Evolutionary conservation across 306 rosid genomes (phyloP).

Genomic region (Glycine soja): DNA sequence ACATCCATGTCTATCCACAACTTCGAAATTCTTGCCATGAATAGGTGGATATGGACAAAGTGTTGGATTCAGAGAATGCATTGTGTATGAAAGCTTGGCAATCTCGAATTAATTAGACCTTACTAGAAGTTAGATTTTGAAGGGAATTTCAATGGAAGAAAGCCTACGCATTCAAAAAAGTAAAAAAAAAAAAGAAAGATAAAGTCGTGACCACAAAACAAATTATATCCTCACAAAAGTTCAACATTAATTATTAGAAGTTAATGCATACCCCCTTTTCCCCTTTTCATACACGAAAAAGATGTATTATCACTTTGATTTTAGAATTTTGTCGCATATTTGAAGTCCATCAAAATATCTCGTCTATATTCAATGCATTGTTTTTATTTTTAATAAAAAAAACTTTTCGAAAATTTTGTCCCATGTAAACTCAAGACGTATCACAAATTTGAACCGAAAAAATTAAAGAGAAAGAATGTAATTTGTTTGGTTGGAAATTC

Average conservation of each 20-base stretch:
- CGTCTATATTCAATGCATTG: conserved; percentile 8
- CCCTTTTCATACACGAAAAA: conserved; percentile 17
- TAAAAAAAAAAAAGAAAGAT: not conserved
- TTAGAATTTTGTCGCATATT: conserved; percentile 12
- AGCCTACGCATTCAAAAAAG: conserved; percentile 36
- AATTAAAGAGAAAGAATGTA: too few relatives aligned
- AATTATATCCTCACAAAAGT: conserved; percentile 44
- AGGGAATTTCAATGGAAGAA: conserved; percentile 43
- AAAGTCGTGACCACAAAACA: conserved; percentile 42
- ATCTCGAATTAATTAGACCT: conserved; percentile 42
- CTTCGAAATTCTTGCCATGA: conserved; percentile 17
- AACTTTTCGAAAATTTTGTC: too few relatives aligned
- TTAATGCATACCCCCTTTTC: conserved; percentile 12
- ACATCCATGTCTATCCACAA: conserved; percentile 49
- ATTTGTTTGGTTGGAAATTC: too few relatives aligned
- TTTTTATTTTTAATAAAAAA: not conserved
- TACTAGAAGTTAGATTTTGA: conserved; percentile 41
- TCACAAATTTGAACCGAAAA: too few relatives aligned
- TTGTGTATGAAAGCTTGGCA: conserved; percentile 6
- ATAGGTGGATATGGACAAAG: conserved; percentile 44
- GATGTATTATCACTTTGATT: conserved; percentile 23
- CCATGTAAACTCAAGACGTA: too few relatives aligned
- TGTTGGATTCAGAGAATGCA: conserved; percentile 35
- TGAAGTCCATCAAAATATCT: not conserved
- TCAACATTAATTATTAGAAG: conserved; percentile 42